Evolutionary conservation across 2,329 filamentous ascomycete species (phyloP), one percentile per base, ranked within the genome.

Genomic region (Paraphoma sp.): DNA sequence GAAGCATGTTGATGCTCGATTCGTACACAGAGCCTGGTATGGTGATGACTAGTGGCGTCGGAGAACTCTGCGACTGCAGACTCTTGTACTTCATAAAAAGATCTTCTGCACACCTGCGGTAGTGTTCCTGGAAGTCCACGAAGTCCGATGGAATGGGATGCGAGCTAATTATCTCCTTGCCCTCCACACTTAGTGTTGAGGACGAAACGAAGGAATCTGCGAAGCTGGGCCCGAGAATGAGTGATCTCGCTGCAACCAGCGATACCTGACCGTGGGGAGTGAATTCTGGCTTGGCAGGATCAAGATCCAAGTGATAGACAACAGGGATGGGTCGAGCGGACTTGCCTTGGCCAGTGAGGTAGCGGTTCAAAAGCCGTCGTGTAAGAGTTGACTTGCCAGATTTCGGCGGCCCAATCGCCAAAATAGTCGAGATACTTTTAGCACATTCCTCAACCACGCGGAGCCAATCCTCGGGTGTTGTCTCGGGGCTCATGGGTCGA

Each of bases 281-380:
- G 70, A 89, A 93, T 69, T 93, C 91, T 2, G 91, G 89, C 67
- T 93, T 90, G 0, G 88, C 89, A 0, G 90, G 89, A 69, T 95
- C 91, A 9, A 94, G 80, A 64, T 95, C 91, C 6, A 95, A 81
- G n/a, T 89, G 79, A 52, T 81, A 83, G 28, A 89, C 79, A 48
- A 75, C 78, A 33, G 70, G 60, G 0, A 70, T 45, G 6, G 71
- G 57, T 31, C 54, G 61, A 14, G 67, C 64, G 1, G 51, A 63
- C 43, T 68, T 74, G 14, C 73, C 72, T 31, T 71, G 60, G 45
- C 79, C 74, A 3, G 86, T 89, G n/a, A 91, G 74, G 8, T 91
- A 77, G 10, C 86, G 83, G 67, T 93, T 93, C 8, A 83, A 77
- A 2, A 93, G 78, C 4, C 92, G 74, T 46, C 84, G 86, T 11